Evolutionary conservation across 2,329 filamentous ascomycete species (phyloP), one percentile per base, ranked within the genome.

Genomic region (Xylariaceae sp.): DNA sequence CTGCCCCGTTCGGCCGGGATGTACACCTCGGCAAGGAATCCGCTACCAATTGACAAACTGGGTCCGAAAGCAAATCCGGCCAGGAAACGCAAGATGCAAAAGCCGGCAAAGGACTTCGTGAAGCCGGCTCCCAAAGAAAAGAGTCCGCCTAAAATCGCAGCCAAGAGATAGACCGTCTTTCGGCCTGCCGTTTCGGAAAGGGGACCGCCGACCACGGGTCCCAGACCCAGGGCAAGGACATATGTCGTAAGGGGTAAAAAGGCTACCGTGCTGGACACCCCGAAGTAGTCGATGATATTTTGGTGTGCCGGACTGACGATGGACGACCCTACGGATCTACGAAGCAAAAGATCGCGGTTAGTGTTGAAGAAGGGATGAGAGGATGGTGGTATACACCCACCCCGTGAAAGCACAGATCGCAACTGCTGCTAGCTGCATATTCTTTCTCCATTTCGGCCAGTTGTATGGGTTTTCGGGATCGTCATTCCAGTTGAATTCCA

Each of bases 171-270:
- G 30, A 85, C 74, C 2, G 75, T 69, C 27, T 75, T 72, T 1
- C 84, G 73, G 2, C 84, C 84, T 35, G 79, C 68, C 0, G 73
- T 77, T 64, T 87, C 84, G 47, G 78, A 83, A 0, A 85, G 62
- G 0, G 83, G 84, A 0, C 82, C 81, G 7, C 79, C 79, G 11
- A 84, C 58, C 48, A 85, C 69, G 5, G 84, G 84, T 0, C 83
- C 84, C 12, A 85, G 71, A 2, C 72, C 80, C 0, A 87, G 73
- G 0, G 82, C 83, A 7, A 85, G 68, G 4, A 83, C 77, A 65
- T 84, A 87, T 4, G 84, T 66, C 0, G 83, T 78, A 0, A 87
- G 67, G 0, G 80, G 79, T 0, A 86, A 68, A n/a, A 87, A 71
- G 0, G 83, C 79, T 6, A 76, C 73, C 1, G 80, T 84, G 47